Conservation (phyloP, 192 early-diverging fungal species). For the Dimargaris cristalligena region DNA sequence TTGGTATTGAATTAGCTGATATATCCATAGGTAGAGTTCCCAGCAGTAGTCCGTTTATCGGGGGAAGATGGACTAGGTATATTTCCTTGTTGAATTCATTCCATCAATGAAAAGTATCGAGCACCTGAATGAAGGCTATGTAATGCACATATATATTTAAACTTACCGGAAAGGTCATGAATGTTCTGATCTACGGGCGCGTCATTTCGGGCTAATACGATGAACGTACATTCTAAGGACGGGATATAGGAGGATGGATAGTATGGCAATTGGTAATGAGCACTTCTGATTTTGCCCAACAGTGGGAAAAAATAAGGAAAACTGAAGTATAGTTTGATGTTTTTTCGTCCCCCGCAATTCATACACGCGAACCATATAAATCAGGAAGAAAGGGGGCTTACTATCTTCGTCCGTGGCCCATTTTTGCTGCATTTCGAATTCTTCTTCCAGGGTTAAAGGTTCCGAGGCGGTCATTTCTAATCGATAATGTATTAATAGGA, state of each 20-base stretch:
- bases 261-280: neutral
- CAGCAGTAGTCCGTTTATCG: conserved; percentile 15
- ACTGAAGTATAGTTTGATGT: neutral
- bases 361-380: neutral
- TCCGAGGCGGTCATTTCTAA: conserved; percentile 95
- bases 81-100: too few relatives aligned
- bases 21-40: conserved; percentile 19
- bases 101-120: too few relatives aligned
- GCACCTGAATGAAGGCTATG: too few relatives aligned
- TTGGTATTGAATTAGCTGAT: neutral
- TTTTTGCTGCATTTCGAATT: conserved; percentile 83
- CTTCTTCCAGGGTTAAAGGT: conserved; percentile 79
- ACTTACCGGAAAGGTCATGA: too few relatives aligned
- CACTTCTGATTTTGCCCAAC: neutral
- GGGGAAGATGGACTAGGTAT: conserved; percentile 6
- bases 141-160: too few relatives aligned
- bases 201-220: conserved; percentile 26
- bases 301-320: neutral
- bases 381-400: conserved; percentile 15
- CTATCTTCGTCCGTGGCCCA: conserved; percentile 77
- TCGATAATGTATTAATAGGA: too few relatives aligned
- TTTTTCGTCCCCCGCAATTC: neutral
- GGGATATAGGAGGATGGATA: neutral
- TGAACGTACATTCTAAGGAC: conserved; percentile 51
- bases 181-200: conserved; percentile 17